Conservation (phyloP, 1,139 yeast species). For the Arxiozyma telluris region DNA sequence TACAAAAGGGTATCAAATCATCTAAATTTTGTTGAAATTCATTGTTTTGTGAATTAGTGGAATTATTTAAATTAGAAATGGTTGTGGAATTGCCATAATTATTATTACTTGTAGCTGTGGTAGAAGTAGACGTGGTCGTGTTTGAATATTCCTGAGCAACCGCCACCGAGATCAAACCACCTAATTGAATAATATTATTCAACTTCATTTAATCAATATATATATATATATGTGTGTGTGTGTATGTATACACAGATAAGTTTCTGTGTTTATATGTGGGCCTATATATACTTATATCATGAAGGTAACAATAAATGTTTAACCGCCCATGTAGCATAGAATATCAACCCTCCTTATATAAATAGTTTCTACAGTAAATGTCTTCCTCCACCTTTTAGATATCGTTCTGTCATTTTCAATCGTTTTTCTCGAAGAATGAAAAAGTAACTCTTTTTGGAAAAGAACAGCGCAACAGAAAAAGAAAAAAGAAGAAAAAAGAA, state of each 20-base stretch:
- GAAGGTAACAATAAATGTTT: too few species aligned
- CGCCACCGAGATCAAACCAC: background rate
- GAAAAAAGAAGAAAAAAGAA: background rate
- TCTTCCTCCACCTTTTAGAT: background rate
- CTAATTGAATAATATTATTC: background rate
- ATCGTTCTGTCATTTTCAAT: too few species aligned
- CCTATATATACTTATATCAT: too few species aligned
- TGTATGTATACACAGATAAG: background rate
- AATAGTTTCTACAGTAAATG: too few species aligned
- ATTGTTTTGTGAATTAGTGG: background rate
- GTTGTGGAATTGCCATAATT: background rate
- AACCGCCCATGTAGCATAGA: background rate
- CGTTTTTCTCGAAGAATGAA: background rate
- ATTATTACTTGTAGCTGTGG: background rate
- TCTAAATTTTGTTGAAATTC: background rate
- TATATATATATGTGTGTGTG: background rate
- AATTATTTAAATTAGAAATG: background rate
- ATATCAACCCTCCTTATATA: background rate
- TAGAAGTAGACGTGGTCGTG: background rate
- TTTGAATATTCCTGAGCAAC: background rate
- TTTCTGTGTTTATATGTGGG: background rate
- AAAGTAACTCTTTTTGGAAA: background rate
- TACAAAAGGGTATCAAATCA: slow-evolving; percentile 25
- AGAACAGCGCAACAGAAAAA: background rate
- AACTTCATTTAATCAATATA: background rate